Conservation (phyloP, 2,329 filamentous ascomycete genomes). For the Apiospora kogelbergensis region DNA sequence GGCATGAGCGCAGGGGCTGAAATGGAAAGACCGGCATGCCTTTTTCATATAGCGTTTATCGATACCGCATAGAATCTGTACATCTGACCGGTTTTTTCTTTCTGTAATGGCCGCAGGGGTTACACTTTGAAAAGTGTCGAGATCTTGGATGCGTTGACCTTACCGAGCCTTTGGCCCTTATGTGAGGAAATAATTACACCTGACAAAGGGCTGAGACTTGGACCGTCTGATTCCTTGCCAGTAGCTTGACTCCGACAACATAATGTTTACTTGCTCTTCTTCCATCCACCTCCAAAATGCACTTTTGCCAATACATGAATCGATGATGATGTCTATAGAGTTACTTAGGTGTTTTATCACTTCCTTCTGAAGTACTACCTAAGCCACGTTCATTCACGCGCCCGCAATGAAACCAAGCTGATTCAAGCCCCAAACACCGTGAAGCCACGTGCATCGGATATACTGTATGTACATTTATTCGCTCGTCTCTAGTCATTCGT, state of each 20-base stretch:
- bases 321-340: neutral
- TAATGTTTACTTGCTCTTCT: neutral
- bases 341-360: too few species aligned
- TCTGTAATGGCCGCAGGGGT: neutral
- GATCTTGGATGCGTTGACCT: neutral
- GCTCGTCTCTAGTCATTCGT: neutral
- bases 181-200: neutral
- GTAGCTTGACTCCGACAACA: neutral
- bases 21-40: neutral
- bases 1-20: neutral
- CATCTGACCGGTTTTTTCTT: neutral
- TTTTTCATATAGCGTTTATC: conserved; percentile 8
- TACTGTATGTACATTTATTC: neutral
- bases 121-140: neutral
- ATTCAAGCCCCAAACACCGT: neutral
- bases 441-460: neutral
- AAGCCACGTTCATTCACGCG: neutral
- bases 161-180: neutral
- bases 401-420: neutral
- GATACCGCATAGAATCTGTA: conserved; percentile 7
- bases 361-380: neutral
- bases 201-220: neutral
- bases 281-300: neutral
- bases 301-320: neutral
- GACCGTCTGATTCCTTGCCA: neutral